Base-by-base conservation (phyloP, 129 eudicot genomes). In the Mikania micrantha region DNA sequence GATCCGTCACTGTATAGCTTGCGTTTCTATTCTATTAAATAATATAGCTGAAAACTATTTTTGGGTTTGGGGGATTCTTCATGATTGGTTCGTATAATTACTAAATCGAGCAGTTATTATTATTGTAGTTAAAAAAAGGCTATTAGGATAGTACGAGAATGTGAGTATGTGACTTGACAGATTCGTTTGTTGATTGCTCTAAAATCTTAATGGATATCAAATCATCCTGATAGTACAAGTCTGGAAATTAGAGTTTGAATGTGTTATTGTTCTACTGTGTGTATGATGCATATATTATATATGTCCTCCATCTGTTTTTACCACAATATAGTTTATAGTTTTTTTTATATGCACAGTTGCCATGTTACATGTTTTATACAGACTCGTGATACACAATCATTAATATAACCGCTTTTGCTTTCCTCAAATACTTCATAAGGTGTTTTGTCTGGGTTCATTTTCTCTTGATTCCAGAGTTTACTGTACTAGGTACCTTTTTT, bases 401-500 rank as follows among this genome's bases (percentile, higher is more conserved):
- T 6, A 31, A 31, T 31, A 31, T 0, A 31, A 34, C 39, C 9
- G 39, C 39, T 34, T 34, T 34, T 34, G 39, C 39, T 34, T 34
- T 34, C 39, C 39, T 34, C 9, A 34, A 41, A 41, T 41, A 41
- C 13, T 16, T 12, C 47, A 41, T 41, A 3, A 41, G 13, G 47
- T 13, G 17, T 17, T 6, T 10, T 39, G 13, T 41, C 13, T 42
- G 20, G 15, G 49, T 15, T 42, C 7, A 42, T 15, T 42, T 42
- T 42, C 49, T 42, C 7, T 4, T 20, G 5, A 15, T 42, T 42
- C 49, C 20, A 3, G 49, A 42, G 20, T 15, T 36, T 15, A 7
- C 20, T 42, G 77, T 95, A 91, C 78, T 7, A 16, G n/a, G 16
- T 2, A 16, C 15, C 25, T 24, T 47, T 16, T 27, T 0, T 28